Base-by-base conservation (phyloP, 202 grass and related monocot genomes). In the Panicum hallii region DNA sequence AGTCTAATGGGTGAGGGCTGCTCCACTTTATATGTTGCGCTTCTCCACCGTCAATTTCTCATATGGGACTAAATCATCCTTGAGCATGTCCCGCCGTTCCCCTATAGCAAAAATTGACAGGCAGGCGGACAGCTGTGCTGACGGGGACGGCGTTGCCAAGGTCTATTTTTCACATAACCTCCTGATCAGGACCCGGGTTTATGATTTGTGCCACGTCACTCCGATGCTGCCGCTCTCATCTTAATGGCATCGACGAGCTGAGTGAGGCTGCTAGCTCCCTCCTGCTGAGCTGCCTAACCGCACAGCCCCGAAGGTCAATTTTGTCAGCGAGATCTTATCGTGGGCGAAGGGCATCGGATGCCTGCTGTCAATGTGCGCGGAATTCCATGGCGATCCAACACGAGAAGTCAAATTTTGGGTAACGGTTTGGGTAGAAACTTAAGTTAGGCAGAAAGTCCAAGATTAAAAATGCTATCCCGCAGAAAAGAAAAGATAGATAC, bases 101-200 rank as follows among this genome's bases (percentile, higher is more conserved):
- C 26, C 43, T 47, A 6, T 16, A 13, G 50, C 53, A 13, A 28
- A 32, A 49, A 55, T 47, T 20, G 17, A 22, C 55, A 68, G 57
- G 72, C 73, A 43, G 20, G 22, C 5, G 9, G 38, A 32, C 48
- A 86, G 68, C 52, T 74, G 67, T 28, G 74, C 63, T 61, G 88
- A 79, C 19, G 12, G 10, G 79, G 79, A 83, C 79, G 54, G 34
- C 41, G 60, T 52, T 38, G 32, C 17, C 83, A 79, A 49, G 53
- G 74, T 79, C 79, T 54, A 52, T 67, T 87, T 53, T 87, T 57
- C 84, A 83, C 84, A 63, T 86, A 78, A 87, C 26, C 50, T 70
- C 61, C 44, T 20, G 63, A 63, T 52, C 16, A 79, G 67, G 73
- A 79, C 22, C 43, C 9, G 14, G 22, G 5, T 28, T 79, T 42